Percentiles rank a stretch among this genome's conserved stretches.
These are phyloP conservation scores for Linnemannia exigua DNA, from an alignment of 192 early-diverging fungal species.

Conservation along the genomic window DNA sequence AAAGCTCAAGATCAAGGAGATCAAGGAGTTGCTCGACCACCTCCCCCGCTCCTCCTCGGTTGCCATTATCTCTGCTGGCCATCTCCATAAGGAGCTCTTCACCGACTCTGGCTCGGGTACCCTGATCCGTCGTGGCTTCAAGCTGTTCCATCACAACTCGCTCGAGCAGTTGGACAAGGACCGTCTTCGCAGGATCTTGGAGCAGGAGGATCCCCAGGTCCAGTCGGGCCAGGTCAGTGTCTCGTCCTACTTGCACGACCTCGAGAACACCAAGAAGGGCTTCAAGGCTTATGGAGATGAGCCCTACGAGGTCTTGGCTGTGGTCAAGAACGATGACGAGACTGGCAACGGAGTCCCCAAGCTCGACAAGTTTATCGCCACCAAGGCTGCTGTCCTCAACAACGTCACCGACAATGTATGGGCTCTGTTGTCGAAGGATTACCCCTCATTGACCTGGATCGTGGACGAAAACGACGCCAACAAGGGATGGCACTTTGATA, in stretches of 20 bases:
- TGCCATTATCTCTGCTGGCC: slow-evolving; percentile 98
- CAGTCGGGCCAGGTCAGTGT: slow-evolving; percentile 76
- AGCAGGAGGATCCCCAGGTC: slow-evolving; percentile 80
- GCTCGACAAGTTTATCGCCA: slow-evolving; percentile 93
- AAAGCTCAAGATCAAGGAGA: slow-evolving; percentile 97
- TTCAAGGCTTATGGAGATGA: slow-evolving; percentile 93
- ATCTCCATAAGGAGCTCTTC: slow-evolving; percentile 99
- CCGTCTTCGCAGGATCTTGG: slow-evolving; percentile 83
- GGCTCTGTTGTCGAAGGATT: slow-evolving; percentile 89
- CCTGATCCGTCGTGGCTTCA: slow-evolving; percentile 95
- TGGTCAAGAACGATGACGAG: slow-evolving; percentile 72
- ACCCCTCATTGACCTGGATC: slow-evolving; percentile 86
- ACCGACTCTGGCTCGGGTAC: slow-evolving; percentile 98
- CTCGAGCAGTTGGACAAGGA: slow-evolving; percentile 83
- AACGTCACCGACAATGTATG: slow-evolving; percentile 98
- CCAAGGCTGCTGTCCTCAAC: slow-evolving; percentile 89
- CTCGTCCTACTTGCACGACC: slow-evolving; percentile 79
- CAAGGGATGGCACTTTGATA: slow-evolving; percentile 97
- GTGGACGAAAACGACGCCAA: slow-evolving; percentile 81
- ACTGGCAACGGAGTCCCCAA: slow-evolving; percentile 67
- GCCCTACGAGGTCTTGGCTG: slow-evolving; percentile 92
- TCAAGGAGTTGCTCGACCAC: slow-evolving; percentile 96
- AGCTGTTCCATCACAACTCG: slow-evolving; percentile 80
- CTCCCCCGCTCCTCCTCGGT: slow-evolving; percentile 98
- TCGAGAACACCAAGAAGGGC: slow-evolving; percentile 69